Evolutionary conservation across 2,329 filamentous ascomycete species (phyloP), one percentile per base, ranked within the genome.

Genomic region (Fusarium hostae): DNA sequence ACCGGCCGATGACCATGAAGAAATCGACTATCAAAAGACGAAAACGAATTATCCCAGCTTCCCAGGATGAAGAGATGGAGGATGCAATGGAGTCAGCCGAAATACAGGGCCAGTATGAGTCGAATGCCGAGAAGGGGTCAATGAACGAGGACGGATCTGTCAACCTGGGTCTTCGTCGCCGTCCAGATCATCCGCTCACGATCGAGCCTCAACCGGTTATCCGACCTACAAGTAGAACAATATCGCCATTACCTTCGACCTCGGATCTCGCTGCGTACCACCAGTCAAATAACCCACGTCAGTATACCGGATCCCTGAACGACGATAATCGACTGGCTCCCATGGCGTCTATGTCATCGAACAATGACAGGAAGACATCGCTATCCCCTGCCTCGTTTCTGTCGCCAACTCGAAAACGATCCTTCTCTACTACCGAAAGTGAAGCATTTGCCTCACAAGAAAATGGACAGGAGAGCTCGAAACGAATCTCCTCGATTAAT

Each of bases 1-100:
- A 98, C 81, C 89, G 96, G 44, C 96, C 96, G 0, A 94, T 96
- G 9, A 94, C 94, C n/a, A 98, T 99, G 96, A 99, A 98, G 82
- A 98, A 98, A 81, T 92, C 94, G 6, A 93, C 97, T 30, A 99
- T 99, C 80, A 98, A 99, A 82, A 90, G 96, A 69, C 88, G 96
- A 67, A 98, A 98, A 86, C 91, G 96, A 64, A 94, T 98, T 9
- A 95, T 98, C 45, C 95, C 95, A 22, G 94, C 93, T 22, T 84
- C 89, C 30, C 84, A 87, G 52, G 86, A 85, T 75, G 83, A 84
- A 35, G 81, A 86, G 52, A 79, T 83, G 48, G 83, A 86, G 39
- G 88, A 90, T 35, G 84, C 81, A 10, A 82, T 84, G 16, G 84
- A 86, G 22, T 82, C 84, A 6, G 81, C 83, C 22, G 79, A 81